Base-by-base conservation (phyloP, 2,329 filamentous ascomycete genomes). In the Colletotrichum truncatum region DNA sequence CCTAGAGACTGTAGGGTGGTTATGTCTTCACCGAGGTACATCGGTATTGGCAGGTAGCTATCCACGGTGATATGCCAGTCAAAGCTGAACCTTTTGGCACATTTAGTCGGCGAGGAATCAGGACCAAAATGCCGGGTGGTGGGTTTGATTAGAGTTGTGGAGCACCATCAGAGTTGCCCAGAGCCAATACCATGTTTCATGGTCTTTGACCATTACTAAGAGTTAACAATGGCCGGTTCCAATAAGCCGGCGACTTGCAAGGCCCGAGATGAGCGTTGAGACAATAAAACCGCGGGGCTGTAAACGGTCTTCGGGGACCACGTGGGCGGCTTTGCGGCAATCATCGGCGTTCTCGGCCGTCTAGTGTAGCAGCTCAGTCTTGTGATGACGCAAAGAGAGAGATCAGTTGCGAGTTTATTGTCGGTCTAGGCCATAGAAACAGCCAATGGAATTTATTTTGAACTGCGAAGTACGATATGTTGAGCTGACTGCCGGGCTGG, bases 241-340 rank as follows among this genome's bases (percentile, higher is more conserved):
- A 32, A 12, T 16, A 8, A 5, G 30, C 26, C 48, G 48, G 32
- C 48, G 48, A 52, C 48, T 38, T 12, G 38, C 5, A 23, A 6
- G 32, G 30, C 30, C 32, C 30, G 30, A 32, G 32, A 38, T 49
- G 26, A 30, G 18, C 10, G 32, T 38, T 38, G 48, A 52, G 48
- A 52, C 48, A 32, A n/a, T n/a, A n/a, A n/a, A n/a, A n/a, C n/a
- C n/a, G n/a, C n/a, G n/a, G 48, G 48, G 34, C 53, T 51, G 34
- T 45, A 9, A n/a, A 45, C 34, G 34, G 60, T 28, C 34, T 51
- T 51, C 34, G 53, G 53, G 14, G 45, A 58, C 53, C 53, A 63
- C 53, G 59, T 63, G 59, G 34, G 34, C 14, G 53, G 30, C 25
- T 39, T 23, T n/a, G 26, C 53, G 59, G 59, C 53, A 41, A 49